Evolutionary conservation across 495 filamentous ascomycete species (phyloP).

Genomic region (Hypoxylon rickii): DNA sequence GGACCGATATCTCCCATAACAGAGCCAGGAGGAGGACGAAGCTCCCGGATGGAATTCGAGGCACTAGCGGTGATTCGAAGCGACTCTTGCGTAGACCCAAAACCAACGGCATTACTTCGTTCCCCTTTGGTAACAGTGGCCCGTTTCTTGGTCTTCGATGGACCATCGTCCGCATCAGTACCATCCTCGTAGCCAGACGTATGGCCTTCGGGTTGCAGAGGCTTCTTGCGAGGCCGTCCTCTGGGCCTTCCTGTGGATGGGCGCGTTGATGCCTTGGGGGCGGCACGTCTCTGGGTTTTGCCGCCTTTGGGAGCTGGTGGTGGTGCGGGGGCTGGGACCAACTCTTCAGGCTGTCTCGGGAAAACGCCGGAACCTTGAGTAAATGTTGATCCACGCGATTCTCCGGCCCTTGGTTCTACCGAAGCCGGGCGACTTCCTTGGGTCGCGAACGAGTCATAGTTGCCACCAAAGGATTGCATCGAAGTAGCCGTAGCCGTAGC

Average conservation of each 20-base stretch:
- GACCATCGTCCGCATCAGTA: conserved; percentile 67
- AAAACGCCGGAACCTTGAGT: conserved; percentile 5
- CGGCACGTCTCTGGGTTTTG: conserved; percentile 46
- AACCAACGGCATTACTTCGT: conserved; percentile 67
- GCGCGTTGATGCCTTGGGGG: conserved; percentile 46
- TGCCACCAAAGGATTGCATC: no score
- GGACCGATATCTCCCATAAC: conserved; percentile 52
- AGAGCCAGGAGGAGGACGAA: conserved; percentile 59
- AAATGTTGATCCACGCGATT: conserved; percentile 2
- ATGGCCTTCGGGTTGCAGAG: conserved; percentile 49
- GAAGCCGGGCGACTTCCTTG: conserved; percentile 29
- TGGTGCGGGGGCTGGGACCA: conserved; percentile 9
- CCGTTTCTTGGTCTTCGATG: conserved; percentile 61
- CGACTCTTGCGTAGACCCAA: conserved; percentile 74
- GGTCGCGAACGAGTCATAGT: conserved; percentile 10
- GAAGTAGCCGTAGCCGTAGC: no score
- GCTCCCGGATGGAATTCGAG: no score
- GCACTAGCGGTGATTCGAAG: no score
- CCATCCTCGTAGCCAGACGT: conserved; percentile 71
- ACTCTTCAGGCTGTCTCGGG: conserved; percentile 10
- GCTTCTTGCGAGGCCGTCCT: conserved; percentile 53
- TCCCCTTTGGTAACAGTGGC: conserved; percentile 73
- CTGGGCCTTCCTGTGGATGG: conserved; percentile 50
- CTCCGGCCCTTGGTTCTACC: conserved; percentile 21
- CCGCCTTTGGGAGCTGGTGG: conserved; percentile 15